A percentile compares a stretch with the other conserved stretches of the same genome.
These are phyloP conservation scores for Paracorniculantispora psalliotae DNA, from an alignment of 2,329 filamentous ascomycete species.

Conservation along the genomic window DNA sequence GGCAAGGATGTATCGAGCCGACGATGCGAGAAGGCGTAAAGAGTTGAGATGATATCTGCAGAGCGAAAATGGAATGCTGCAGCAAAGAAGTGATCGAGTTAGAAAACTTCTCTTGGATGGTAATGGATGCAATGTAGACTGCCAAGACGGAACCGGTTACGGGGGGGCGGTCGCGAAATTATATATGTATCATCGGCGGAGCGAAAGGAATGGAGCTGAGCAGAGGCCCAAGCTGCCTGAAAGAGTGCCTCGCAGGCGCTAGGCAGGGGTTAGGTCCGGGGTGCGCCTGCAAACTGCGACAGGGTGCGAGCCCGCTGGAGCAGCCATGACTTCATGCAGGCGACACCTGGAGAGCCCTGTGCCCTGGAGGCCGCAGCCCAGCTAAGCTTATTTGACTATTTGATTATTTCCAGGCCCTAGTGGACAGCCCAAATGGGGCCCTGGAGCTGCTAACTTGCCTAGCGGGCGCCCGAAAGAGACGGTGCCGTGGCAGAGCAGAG, in stretches of 20 bases:
- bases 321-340: neutral
- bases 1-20: neutral
- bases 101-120: neutral
- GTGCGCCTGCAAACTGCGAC: neutral
- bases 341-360: neutral
- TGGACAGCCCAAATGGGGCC: too few relatives aligned
- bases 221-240: neutral
- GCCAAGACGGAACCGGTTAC: neutral
- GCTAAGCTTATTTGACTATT: neutral
- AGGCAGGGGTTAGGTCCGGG: neutral
- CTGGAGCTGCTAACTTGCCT: neutral
- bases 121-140: neutral
- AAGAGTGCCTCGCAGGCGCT: slow-evolving; percentile 2
- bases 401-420: neutral
- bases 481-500: too few relatives aligned
- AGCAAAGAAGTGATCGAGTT: neutral
- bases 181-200: slow-evolving; percentile 2
- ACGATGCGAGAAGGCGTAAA: neutral
- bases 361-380: neutral
- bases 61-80: neutral
- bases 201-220: neutral
- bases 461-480: neutral
- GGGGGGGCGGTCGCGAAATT: slow-evolving; percentile 6
- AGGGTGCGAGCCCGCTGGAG: neutral
- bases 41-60: neutral